A percentile compares a stretch with the other conserved stretches of the same genome.
phyloP scores from a whole-genome alignment of 108 stramenopile species.

The Tribonema minus region DNA sequence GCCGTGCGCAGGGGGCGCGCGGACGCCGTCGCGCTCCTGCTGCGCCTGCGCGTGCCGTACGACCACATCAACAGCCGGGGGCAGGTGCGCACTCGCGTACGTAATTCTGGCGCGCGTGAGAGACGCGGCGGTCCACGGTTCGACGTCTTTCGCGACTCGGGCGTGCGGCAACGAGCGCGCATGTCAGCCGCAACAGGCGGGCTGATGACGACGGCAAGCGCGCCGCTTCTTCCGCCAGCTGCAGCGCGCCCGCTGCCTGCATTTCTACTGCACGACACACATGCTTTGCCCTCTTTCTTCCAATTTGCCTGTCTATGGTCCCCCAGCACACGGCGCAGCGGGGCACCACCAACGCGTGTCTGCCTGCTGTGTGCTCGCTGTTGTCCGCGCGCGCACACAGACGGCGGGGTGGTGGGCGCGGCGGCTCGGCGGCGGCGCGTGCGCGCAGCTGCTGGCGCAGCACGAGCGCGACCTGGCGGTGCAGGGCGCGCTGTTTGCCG shows the following conservation, averaged over 20 bases:
- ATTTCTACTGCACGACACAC: neutral
- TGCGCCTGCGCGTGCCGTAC: slow-evolving; percentile 1
- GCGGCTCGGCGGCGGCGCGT: slow-evolving; percentile 17
- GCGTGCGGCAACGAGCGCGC: too few species aligned
- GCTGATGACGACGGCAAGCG: too few species aligned
- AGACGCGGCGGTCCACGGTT: too few species aligned
- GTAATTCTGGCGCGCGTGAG: too few species aligned
- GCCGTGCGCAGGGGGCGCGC: slow-evolving; percentile 8
- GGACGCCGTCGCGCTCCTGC: slow-evolving; percentile 7
- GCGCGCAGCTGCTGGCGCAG: neutral
- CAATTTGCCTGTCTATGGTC: too few species aligned
- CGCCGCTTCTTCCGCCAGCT: neutral
- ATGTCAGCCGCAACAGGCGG: too few species aligned
- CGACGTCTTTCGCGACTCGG: too few species aligned
- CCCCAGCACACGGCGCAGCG: too few species aligned
- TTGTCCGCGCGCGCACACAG: neutral
- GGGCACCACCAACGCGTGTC: too few species aligned
- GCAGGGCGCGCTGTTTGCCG: neutral
- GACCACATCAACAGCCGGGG: slow-evolving; percentile 3
- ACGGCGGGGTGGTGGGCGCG: slow-evolving; percentile 36
- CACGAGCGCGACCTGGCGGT: neutral
- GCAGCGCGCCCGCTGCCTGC: neutral
- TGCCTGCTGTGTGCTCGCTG: neutral
- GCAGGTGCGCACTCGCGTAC: too few species aligned
- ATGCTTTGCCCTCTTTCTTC: neutral